A percentile compares a stretch with the other conserved stretches of the same genome.
phyloP scores from a whole-genome alignment of 1,284 basidiomycete genomes.

The Apiotrichum sp. region DNA sequence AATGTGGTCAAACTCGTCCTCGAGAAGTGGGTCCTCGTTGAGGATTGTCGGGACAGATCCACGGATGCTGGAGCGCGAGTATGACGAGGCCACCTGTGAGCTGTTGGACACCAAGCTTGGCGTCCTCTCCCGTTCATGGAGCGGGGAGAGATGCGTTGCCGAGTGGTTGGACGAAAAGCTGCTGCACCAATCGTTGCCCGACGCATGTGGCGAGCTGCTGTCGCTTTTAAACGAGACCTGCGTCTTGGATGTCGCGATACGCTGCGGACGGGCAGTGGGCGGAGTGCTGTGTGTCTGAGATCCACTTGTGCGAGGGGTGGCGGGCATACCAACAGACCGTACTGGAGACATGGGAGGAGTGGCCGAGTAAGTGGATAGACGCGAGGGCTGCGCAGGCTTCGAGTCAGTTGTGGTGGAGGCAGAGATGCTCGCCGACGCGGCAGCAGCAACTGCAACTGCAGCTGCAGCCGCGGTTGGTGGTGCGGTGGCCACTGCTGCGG shows the following conservation, averaged over 20 bases:
- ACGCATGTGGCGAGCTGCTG: constrained; percentile 4
- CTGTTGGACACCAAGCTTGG: constrained; percentile 37
- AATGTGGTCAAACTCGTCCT: constrained; percentile 18
- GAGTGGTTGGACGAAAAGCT: constrained; percentile 12
- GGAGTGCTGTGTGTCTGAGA: constrained; percentile 8
- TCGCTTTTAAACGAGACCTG: constrained; percentile 31
- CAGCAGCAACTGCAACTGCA: no score
- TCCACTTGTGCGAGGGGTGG: constrained; percentile 10
- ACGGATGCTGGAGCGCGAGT: constrained; percentile 32
- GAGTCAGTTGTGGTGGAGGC: background rate
- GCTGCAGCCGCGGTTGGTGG: background rate
- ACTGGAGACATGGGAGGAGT: constrained; percentile 11
- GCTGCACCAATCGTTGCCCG: constrained; percentile 12
- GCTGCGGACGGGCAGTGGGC: constrained; percentile 17
- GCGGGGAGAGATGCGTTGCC: constrained; percentile 9
- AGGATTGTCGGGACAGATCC: constrained; percentile 21
- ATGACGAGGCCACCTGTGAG: constrained; percentile 32
- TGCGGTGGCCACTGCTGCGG: background rate
- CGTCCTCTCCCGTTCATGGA: constrained; percentile 35
- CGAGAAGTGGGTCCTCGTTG: constrained; percentile 23
- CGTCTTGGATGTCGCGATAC: constrained; percentile 13
- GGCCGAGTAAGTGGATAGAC: background rate
- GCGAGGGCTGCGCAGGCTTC: background rate
- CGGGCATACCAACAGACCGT: constrained; percentile 2
- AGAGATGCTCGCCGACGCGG: background rate